phyloP scores from a whole-genome alignment of 2,329 filamentous ascomycete species.

The Pestalotiopsis sp. region DNA sequence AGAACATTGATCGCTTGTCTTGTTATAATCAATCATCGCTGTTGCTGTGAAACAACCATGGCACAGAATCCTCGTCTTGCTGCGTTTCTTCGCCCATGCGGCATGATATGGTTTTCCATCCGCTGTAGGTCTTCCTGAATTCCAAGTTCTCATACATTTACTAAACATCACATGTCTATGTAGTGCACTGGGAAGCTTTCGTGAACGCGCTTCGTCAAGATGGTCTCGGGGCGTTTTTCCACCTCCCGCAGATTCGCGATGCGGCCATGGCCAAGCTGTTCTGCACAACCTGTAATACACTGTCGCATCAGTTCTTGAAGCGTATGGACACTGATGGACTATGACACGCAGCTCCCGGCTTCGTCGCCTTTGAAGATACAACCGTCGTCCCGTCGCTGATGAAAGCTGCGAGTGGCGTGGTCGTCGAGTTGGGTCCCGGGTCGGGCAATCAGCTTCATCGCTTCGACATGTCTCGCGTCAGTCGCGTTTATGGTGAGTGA shows the following conservation, averaged over 20 bases:
- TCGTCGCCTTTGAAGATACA: conserved; percentile 36
- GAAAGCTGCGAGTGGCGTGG: conserved; percentile 28
- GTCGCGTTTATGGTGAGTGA: conserved; percentile 30
- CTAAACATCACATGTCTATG: conserved; percentile 3
- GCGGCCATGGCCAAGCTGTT: conserved; percentile 24
- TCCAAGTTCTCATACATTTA: neutral
- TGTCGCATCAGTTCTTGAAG: neutral
- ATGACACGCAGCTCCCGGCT: conserved; percentile 24
- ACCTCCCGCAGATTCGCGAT: conserved; percentile 23
- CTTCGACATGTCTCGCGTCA: conserved; percentile 35
- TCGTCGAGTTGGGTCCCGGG: conserved; percentile 48
- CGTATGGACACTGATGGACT: neutral
- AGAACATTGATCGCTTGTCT: too few relatives aligned
- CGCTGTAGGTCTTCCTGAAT: too few relatives aligned
- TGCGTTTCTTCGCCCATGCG: too few relatives aligned
- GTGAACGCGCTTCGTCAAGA: conserved; percentile 21
- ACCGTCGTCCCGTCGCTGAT: conserved; percentile 35
- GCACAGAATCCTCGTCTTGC: too few relatives aligned
- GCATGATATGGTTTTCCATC: too few relatives aligned
- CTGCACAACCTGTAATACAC: conserved; percentile 23
- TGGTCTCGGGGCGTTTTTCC: conserved; percentile 21
- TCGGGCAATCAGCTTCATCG: conserved; percentile 45
- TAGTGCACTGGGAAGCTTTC: conserved; percentile 25
- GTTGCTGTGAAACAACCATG: too few relatives aligned
- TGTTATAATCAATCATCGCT: too few relatives aligned